Evolutionary conservation across 441 rosid genomes (phyloP).

Genomic region (Corymbia calophylla): DNA sequence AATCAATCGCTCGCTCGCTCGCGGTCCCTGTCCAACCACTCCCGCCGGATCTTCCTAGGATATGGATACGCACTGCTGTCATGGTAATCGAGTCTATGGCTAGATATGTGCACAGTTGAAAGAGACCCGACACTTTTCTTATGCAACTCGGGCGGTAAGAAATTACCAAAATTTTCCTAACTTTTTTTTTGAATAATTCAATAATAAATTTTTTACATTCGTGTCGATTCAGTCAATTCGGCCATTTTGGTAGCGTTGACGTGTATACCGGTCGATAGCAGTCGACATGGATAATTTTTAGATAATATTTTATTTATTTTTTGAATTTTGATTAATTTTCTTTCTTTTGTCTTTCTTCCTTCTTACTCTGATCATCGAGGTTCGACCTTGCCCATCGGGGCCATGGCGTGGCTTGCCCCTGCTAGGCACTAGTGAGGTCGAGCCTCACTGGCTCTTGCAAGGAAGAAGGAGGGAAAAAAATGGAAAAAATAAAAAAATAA

Average conservation of each 20-base stretch:
- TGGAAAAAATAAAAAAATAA: fast-evolving
- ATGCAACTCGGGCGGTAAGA: not conserved
- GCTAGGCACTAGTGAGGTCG: no score
- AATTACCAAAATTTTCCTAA: no score
- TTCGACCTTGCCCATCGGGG: no score
- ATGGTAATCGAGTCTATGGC: not conserved
- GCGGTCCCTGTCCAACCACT: not conserved
- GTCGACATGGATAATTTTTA: no score
- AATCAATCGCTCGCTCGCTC: not conserved
- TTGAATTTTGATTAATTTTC: no score
- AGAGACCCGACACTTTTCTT: not conserved
- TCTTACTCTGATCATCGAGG: no score
- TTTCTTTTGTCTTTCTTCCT: no score
- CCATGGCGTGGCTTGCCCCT: no score
- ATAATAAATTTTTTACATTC: fast-evolving
- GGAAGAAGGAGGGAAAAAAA: no score
- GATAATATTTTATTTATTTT: no score
- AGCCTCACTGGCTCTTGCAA: no score
- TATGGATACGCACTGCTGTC: not conserved
- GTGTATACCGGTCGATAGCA: no score
- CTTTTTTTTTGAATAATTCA: fast-evolving
- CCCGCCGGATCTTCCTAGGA: not conserved
- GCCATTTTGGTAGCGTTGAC: not conserved
- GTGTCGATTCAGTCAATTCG: fast-evolving
- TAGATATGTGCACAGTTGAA: not conserved